These are phyloP conservation scores for Cystofilobasidium ferigula DNA, from an alignment of 768 basidiomycete genomes.

Conservation along the genomic window DNA sequence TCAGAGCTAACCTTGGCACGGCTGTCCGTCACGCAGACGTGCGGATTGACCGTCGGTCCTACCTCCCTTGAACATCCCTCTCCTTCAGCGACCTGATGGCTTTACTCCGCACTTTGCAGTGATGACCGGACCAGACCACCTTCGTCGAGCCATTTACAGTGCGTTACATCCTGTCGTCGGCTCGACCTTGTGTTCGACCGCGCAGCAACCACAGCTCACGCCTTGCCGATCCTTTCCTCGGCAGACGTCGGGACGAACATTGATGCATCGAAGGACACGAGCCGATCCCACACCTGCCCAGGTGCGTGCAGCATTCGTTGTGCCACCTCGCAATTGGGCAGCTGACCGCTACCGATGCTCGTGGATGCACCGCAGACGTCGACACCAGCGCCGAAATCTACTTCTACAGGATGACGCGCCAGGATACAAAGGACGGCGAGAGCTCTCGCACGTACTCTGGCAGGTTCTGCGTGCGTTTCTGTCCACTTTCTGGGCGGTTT, in stretches of 20 bases:
- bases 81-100: too few species aligned
- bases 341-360: neutral
- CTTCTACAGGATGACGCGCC: neutral
- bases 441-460: neutral
- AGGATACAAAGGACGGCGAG: neutral
- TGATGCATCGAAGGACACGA: neutral
- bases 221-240: neutral
- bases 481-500: neutral
- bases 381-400: neutral
- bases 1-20: too few species aligned
- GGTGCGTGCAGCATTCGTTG: neutral
- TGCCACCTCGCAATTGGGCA: too few species aligned
- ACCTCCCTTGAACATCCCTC: neutral
- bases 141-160: neutral
- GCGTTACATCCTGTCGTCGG: neutral
- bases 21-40: neutral
- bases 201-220: neutral
- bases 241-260: neutral
- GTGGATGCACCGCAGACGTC: neutral
- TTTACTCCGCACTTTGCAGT: neutral
- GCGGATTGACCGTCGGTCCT: neutral
- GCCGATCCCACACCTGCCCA: neutral
- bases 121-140: neutral
- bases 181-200: neutral
- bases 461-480: neutral